phyloP scores from a whole-genome alignment of 306 rosid species.

The Lathyrus tuberosus region DNA sequence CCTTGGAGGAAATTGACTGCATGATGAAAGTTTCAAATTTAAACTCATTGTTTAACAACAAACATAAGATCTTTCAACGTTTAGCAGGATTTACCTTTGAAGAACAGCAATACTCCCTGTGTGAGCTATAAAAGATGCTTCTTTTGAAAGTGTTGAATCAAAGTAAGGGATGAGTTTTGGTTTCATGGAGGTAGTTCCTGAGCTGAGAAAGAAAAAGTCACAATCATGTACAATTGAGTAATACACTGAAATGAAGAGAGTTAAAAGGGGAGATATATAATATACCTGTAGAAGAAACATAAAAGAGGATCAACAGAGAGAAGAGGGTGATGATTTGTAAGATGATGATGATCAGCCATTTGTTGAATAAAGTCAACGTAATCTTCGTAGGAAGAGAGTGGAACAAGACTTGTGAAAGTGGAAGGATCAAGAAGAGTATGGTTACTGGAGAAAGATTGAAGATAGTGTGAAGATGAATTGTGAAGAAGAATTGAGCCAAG shows the following conservation, averaged over 20 bases:
- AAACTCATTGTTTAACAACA: background rate
- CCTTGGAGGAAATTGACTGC: constrained; percentile 62
- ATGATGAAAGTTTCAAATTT: constrained; percentile 13
- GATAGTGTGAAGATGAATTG: constrained; percentile 49
- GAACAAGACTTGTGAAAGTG: constrained; percentile 49
- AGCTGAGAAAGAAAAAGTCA: constrained; percentile 44
- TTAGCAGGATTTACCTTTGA: constrained; percentile 47
- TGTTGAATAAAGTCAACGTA: constrained; percentile 51
- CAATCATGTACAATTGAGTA: background rate
- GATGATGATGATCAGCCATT: constrained; percentile 39
- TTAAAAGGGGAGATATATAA: background rate
- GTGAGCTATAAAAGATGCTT: constrained; percentile 56
- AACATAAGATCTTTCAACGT: background rate
- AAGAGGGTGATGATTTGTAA: constrained; percentile 37
- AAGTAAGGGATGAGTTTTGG: constrained; percentile 71
- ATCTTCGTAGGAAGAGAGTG: constrained; percentile 58
- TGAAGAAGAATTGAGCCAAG: constrained; percentile 54
- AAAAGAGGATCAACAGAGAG: constrained; percentile 67
- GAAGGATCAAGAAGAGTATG: constrained; percentile 23
- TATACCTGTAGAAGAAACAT: constrained; percentile 71
- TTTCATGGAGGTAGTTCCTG: constrained; percentile 61
- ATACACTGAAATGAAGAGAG: background rate
- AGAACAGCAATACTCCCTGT: constrained; percentile 48
- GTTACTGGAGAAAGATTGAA: constrained; percentile 37
- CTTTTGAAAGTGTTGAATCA: constrained; percentile 60